Evolutionary conservation across 768 basidiomycete genomes (phyloP), one percentile per base, ranked within the genome.

Genomic region (Tubosaeta sp.): DNA sequence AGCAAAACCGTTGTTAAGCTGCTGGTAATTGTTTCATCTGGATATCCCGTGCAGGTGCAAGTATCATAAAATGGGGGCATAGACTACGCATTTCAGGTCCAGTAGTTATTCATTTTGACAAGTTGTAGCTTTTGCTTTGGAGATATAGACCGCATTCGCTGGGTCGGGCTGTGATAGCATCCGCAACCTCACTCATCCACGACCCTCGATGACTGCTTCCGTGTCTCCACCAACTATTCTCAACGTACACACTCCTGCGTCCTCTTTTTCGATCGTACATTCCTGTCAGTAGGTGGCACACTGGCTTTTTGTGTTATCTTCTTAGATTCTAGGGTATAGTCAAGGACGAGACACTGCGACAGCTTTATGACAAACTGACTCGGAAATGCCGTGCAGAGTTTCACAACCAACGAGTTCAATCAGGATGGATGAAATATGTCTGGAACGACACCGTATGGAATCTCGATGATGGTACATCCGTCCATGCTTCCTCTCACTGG

Each of bases 391-490:
- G 77, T 39, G 74, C 75, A 0, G 81, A 81, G 19, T 84, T 84
- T 62, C 71, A 75, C 49, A 80, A 80, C 16, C 72, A 80, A 53
- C 79, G 80, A 17, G 81, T 93, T 17, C 84, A 82, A 29, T 75
- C 86, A 14, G 87, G 88, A 33, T 92, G 91, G 82, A 72, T 95
- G 44, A 91, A 93, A 62, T 97, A 97, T 65, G 81, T 88, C 55
- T 94, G 82, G 74, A 83, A 84, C 57, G 81, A 83, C 13, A 74
- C 82, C 0, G 67, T 90, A 45, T 97, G 90, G 90, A 87, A 88
- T 62, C 71, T 97, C 11, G 91, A 95, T 65, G 94, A 97, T 63
- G 93, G 93, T 88, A 61, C 29, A 62, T 73, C 66, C 14, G 31
- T 27, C 34, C 22, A 19, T 44, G 32, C 33, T 19, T 6, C 33